Percentiles rank a stretch among this genome's conserved stretches.
Conservation (phyloP, 176 grass and related monocot species). For the Rhipidocladum racemiflorum region DNA sequence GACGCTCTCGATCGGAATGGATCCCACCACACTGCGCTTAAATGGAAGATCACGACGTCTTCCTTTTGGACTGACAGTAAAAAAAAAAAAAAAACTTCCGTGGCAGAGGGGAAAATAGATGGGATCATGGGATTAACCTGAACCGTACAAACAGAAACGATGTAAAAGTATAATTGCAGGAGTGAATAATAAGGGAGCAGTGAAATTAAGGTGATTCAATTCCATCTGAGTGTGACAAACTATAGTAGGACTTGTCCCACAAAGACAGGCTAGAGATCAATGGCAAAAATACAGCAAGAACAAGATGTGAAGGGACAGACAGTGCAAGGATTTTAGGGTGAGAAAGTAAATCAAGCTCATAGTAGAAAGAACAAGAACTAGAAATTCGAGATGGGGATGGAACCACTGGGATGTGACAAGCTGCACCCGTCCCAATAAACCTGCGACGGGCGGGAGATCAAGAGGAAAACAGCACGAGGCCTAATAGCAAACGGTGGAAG, state of each 20-base stretch:
- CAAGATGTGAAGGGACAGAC: neutral
- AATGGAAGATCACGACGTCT: slow-evolving; percentile 33
- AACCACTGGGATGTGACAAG: slow-evolving; percentile 41
- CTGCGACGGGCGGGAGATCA: slow-evolving; percentile 2
- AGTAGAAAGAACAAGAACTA: slow-evolving; percentile 7
- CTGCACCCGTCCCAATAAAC: neutral
- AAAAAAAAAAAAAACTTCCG: neutral
- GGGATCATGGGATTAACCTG: slow-evolving; percentile 16
- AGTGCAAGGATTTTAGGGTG: slow-evolving; percentile 8
- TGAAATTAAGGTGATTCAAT: neutral
- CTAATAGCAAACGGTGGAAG: slow-evolving; percentile 16
- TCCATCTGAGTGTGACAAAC: slow-evolving; percentile 29
- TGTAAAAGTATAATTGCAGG: slow-evolving; percentile 6
- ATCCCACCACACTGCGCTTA: slow-evolving; percentile 27
- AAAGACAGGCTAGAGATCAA: neutral
- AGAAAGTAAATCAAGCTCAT: slow-evolving; percentile 9
- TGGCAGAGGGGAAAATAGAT: neutral
- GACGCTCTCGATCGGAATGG: slow-evolving; percentile 20
- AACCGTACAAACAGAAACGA: neutral
- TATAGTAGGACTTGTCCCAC: neutral
- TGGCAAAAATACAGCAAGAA: slow-evolving; percentile 34
- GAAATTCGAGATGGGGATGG: neutral
- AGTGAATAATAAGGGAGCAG: neutral
- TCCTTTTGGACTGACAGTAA: neutral
- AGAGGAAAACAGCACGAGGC: neutral